phyloP scores from a whole-genome alignment of 257 asterid genomes.

The Scutellaria baicalensis region DNA sequence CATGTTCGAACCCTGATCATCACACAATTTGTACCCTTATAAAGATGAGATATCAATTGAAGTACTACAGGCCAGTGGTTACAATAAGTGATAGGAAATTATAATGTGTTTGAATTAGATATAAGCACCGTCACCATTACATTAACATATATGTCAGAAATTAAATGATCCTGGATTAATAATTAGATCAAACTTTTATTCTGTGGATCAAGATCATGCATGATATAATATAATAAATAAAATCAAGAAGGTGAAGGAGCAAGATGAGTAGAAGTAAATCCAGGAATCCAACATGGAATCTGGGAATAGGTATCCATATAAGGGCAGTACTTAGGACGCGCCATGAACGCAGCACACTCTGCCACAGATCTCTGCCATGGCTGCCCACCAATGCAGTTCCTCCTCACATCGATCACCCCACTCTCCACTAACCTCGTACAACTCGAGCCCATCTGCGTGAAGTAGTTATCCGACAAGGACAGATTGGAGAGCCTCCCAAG shows the following conservation, averaged over 20 bases:
- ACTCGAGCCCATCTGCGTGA: constrained; percentile 38
- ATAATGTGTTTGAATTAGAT: too few species aligned
- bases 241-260: constrained; percentile 17
- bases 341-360: constrained; percentile 51
- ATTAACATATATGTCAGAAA: not conserved
- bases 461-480: constrained; percentile 59
- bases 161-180: too few species aligned
- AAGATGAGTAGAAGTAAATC: not conserved
- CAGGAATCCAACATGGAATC: constrained; percentile 19
- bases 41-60: too few species aligned
- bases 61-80: too few species aligned
- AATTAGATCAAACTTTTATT: too few species aligned
- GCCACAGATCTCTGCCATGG: constrained; percentile 47
- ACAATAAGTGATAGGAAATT: too few species aligned
- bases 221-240: not conserved
- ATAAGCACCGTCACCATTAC: too few species aligned
- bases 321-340: constrained; percentile 27
- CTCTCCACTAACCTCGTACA: constrained; percentile 38
- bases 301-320: constrained; percentile 11
- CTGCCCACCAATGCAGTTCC: constrained; percentile 54
- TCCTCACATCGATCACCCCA: constrained; percentile 52
- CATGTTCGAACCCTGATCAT: too few species aligned
- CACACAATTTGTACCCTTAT: too few species aligned
- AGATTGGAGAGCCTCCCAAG: constrained; percentile 40
- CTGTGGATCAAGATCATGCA: too few species aligned